A percentile compares a stretch with the other conserved stretches of the same genome.
These are phyloP conservation scores for Podila verticillata DNA, from an alignment of 192 early-diverging fungal genomes.

Conservation along the genomic window DNA sequence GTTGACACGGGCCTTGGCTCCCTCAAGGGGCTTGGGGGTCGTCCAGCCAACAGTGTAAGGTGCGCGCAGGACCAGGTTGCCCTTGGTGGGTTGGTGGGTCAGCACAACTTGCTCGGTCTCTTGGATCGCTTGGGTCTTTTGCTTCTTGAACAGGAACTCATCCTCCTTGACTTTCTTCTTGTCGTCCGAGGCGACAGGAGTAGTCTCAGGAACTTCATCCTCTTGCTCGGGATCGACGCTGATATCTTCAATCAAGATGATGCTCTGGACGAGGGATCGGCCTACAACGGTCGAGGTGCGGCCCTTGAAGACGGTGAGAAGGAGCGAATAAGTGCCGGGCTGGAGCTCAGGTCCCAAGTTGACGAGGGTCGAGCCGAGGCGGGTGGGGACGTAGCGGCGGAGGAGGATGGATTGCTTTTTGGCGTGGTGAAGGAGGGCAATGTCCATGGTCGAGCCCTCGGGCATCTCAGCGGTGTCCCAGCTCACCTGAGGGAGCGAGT, in stretches of 20 bases:
- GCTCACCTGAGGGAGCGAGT: conserved; percentile 31
- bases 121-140: conserved; percentile 15
- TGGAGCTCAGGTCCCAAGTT: conserved; percentile 23
- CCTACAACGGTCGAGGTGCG: conserved; percentile 41
- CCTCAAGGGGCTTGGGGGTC: conserved; percentile 40
- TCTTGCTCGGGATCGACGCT: conserved; percentile 25
- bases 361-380: conserved; percentile 22
- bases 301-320: conserved; percentile 46
- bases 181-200: background rate
- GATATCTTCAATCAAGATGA: conserved; percentile 29
- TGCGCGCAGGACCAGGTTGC: conserved; percentile 34
- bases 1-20: conserved; percentile 31
- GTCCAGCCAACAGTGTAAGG: conserved; percentile 52
- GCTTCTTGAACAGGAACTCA: conserved; percentile 14
- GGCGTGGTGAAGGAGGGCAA: conserved; percentile 36
- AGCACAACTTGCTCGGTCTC: conserved; percentile 23
- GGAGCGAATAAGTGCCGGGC: conserved; percentile 36
- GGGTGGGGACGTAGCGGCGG: conserved; percentile 43
- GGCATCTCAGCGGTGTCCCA: conserved; percentile 34
- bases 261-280: conserved; percentile 33
- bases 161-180: background rate
- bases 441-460: conserved; percentile 33
- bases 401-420: conserved; percentile 34
- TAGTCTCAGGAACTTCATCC: background rate
- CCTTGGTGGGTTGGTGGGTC: conserved; percentile 37